A percentile compares a stretch with the other conserved stretches of the same genome.
These are phyloP conservation scores for Candida sakaeoensis DNA, from an alignment of 805 yeast species.

Conservation along the genomic window DNA sequence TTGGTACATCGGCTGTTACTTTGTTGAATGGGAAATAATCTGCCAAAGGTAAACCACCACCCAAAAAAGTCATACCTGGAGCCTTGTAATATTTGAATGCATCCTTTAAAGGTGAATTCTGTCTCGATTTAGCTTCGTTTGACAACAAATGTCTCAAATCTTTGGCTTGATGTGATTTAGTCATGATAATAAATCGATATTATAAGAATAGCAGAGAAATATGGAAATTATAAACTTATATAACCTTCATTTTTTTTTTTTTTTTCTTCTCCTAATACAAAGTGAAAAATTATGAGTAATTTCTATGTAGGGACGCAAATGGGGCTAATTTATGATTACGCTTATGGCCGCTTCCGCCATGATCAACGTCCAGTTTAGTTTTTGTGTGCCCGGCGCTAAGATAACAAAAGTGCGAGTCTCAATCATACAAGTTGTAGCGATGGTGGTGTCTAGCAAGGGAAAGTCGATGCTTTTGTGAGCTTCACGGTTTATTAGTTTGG, in stretches of 20 bases:
- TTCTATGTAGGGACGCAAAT: not conserved
- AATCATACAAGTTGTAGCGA: too few species aligned
- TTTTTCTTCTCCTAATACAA: not conserved
- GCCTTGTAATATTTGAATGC: conserved; percentile 74
- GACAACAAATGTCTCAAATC: conserved; percentile 76
- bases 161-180: conserved; percentile 36
- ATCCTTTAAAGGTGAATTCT: conserved; percentile 74
- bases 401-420: too few species aligned
- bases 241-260: not conserved
- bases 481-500: too few species aligned
- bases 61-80: conserved; percentile 81
- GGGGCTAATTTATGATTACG: not conserved
- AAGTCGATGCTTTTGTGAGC: too few species aligned
- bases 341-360: not conserved
- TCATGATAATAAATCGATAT: not conserved
- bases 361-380: too few species aligned
- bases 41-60: conserved; percentile 92
- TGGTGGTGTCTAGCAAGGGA: too few species aligned
- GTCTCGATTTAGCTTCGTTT: conserved; percentile 72
- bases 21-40: conserved; percentile 91
- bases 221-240: not conserved
- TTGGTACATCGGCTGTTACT: conserved; percentile 65
- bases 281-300: not conserved
- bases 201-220: too few species aligned
- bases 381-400: too few species aligned